Conservation (phyloP, 805 yeast genomes). For the Sungouiella blattae region DNA sequence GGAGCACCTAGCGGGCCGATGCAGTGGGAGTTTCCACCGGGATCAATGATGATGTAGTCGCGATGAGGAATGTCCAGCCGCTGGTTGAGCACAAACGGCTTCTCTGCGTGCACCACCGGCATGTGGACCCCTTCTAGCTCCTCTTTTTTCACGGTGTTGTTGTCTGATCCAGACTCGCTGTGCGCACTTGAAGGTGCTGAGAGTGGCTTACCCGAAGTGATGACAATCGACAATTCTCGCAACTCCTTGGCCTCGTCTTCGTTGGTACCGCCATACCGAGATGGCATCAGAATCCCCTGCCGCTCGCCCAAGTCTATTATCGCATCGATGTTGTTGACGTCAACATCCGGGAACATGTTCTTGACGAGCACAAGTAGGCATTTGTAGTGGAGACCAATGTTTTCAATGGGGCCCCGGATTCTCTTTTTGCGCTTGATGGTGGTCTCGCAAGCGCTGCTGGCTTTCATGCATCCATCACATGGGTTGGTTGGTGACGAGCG, state of each 20-base stretch:
- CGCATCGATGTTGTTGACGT: conserved; percentile 40
- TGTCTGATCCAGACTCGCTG: too few species aligned
- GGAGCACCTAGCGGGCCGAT: conserved; percentile 16
- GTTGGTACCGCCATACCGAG: conserved; percentile 4
- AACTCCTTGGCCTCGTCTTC: conserved; percentile 1
- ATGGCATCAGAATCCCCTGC: conserved; percentile 33
- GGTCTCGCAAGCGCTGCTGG: conserved; percentile 38
- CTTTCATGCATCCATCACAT: conserved; percentile 35
- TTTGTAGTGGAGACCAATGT: conserved; percentile 41
- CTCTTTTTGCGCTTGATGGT: conserved; percentile 41
- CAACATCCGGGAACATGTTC: conserved; percentile 41
- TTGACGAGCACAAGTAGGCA: conserved; percentile 35
- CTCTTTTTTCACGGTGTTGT: not conserved
- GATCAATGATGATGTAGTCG: conserved; percentile 38
- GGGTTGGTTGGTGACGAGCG: conserved; percentile 25
- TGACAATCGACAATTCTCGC: not conserved
- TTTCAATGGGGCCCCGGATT: conserved; percentile 40
- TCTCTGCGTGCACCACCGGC: too few species aligned
- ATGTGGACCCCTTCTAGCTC: not conserved
- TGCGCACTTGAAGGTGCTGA: not conserved
- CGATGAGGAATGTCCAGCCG: not conserved
- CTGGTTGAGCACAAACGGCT: too few species aligned
- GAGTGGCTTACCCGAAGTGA: conserved; percentile 1
- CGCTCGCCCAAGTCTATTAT: conserved; percentile 34
- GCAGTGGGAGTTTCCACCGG: conserved; percentile 45